Base-by-base conservation (phyloP, 1,139 yeast genomes). In the Pichia terricola region DNA sequence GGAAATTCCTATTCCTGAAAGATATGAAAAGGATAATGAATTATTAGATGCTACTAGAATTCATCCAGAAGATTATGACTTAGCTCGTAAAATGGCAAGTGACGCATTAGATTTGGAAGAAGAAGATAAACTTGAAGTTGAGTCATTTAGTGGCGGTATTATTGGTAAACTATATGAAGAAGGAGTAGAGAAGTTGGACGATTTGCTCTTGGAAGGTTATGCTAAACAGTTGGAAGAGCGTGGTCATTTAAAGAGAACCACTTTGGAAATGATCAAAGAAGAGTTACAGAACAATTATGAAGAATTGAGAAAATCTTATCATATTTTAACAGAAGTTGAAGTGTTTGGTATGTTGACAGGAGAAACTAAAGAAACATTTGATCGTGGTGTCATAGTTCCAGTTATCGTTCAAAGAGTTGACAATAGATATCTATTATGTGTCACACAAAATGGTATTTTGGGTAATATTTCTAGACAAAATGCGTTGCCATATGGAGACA, bases 91-190 rank as follows among this genome's bases (percentile, higher is more conserved):
- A 61, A 89, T 91, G 88, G 97, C 97, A 8, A 94, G 96, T 3
- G 98, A 91, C 69, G 97, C 98, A 1, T 72, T 91, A 51, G 99
- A 94, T 58, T 73, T 88, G 53, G 96, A 89, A 58, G 98, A 94
- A 58, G 97, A 89, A 64, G 96, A 89, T 55, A 73, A 86, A 59
- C 86, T 81, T 3, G 94, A 82, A 47, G 70, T 82, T 49, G 75
- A 70, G 52, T 72, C 71, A 45, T 70, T 73, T 27, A 68, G 71
- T 54, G 94, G 95, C 46, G 96, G 95, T 39, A 88, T 89, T 10
- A 82, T 91, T 49, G 81, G 81, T 50, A 81, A 84, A 57, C 72
- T 91, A 52, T 75, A 83, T 63, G 81, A 79, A 48, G 95, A 87
- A 53, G 91, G 84, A 45, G 81, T 84, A n/a, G 84, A 81, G 46